Evolutionary conservation across 208 protist genomes (phyloP).

Genomic region (Porcisia deanei): DNA sequence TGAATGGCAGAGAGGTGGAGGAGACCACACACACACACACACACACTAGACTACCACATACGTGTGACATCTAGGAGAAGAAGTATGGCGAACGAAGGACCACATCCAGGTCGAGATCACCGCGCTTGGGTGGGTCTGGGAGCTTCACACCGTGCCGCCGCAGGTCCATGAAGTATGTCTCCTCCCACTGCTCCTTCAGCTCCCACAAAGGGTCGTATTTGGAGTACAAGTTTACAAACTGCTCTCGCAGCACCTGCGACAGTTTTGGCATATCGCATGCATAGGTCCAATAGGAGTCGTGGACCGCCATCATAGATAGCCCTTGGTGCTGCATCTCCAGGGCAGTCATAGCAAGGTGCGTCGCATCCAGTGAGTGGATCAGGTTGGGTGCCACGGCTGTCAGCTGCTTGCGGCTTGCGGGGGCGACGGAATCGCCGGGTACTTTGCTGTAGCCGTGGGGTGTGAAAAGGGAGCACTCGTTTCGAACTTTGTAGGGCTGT

Average conservation of each 20-base stretch:
- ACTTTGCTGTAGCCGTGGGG: conserved; percentile 72
- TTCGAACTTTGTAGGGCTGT: conserved; percentile 94
- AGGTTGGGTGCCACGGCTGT: conserved; percentile 98
- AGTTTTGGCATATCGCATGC: conserved; percentile 93
- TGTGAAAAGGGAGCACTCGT: conserved; percentile 86
- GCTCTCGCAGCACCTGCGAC: conserved; percentile 92
- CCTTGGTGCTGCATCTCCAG: conserved; percentile 88
- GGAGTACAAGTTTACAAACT: conserved; percentile 97
- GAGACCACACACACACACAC: not conserved
- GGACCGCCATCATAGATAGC: conserved; percentile 96
- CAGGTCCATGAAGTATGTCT: conserved; percentile 88
- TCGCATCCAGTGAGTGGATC: conserved; percentile 98
- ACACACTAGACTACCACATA: too few relatives aligned
- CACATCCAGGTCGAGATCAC: conserved; percentile 81
- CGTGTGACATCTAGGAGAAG: conserved; percentile 65
- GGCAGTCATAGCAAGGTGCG: conserved; percentile 98
- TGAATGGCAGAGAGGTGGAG: not conserved
- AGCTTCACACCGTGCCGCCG: conserved; percentile 80
- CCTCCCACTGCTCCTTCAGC: conserved; percentile 93
- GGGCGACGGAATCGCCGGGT: conserved; percentile 66
- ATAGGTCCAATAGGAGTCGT: conserved; percentile 99
- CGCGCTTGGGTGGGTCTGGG: conserved; percentile 87
- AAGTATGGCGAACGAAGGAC: conserved; percentile 93
- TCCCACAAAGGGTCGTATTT: conserved; percentile 92
- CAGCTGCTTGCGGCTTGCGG: conserved; percentile 88